A percentile compares a stretch with the other conserved stretches of the same genome.
phyloP scores from a whole-genome alignment of 257 asterid species.

The Cynanchum wilfordii region DNA sequence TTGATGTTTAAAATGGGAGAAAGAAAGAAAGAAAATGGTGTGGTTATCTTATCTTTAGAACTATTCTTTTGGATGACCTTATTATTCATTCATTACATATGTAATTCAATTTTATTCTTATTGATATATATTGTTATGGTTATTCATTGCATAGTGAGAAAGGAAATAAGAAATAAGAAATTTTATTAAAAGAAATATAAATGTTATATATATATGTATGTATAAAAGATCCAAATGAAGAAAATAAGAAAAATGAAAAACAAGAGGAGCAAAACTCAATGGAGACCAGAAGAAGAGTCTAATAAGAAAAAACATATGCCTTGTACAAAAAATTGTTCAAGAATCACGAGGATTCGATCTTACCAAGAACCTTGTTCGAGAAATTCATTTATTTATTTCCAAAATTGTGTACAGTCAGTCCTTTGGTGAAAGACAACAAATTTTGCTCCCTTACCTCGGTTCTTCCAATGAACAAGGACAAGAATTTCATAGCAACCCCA shows the following conservation, averaged over 20 bases:
- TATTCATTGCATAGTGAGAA: too few relatives aligned
- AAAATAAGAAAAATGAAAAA: too few relatives aligned
- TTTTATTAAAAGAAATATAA: too few relatives aligned
- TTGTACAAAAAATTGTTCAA: background rate
- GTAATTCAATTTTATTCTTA: background rate
- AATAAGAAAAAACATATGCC: too few relatives aligned
- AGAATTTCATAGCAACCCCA: background rate
- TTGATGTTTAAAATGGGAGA: slow-evolving; percentile 22
- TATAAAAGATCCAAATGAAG: too few relatives aligned
- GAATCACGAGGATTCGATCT: slow-evolving; percentile 5
- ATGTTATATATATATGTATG: too few relatives aligned
- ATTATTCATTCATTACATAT: background rate
- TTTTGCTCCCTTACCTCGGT: background rate
- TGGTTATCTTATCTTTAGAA: background rate
- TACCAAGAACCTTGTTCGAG: slow-evolving; percentile 4
- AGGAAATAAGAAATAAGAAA: too few relatives aligned
- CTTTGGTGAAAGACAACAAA: slow-evolving; percentile 5
- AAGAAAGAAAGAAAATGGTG: background rate
- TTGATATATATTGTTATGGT: background rate
- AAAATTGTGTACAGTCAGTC: background rate
- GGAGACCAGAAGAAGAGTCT: too few relatives aligned
- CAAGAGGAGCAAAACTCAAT: background rate
- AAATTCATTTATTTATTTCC: background rate
- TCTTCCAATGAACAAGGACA: background rate
- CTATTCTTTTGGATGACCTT: background rate